phyloP scores from a whole-genome alignment of 208 protist species.

The Lotmaria passim region DNA sequence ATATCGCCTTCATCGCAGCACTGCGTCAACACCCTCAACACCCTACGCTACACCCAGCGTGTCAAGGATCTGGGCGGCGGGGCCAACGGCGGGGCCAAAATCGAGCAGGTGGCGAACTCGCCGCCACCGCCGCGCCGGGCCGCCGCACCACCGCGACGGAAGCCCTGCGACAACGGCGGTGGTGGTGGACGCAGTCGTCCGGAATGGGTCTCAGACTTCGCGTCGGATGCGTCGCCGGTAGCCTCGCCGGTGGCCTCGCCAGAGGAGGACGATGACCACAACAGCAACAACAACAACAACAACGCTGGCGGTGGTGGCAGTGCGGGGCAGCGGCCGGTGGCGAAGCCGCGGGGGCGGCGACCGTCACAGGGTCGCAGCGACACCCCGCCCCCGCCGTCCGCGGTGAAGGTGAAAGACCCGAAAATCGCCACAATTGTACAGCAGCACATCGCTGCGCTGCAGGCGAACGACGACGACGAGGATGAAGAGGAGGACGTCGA shows the following conservation, averaged over 20 bases:
- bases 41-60: slow-evolving; percentile 97
- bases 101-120: slow-evolving; percentile 50
- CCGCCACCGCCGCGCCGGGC: slow-evolving; percentile 26
- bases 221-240: slow-evolving; percentile 28
- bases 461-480: slow-evolving; percentile 54
- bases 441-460: slow-evolving; percentile 82
- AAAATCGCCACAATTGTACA: slow-evolving; percentile 91
- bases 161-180: slow-evolving; percentile 50
- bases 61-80: slow-evolving; percentile 93
- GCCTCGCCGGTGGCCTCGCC: slow-evolving; percentile 12
- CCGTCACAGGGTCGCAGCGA: slow-evolving; percentile 22
- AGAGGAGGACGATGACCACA: slow-evolving; percentile 15
- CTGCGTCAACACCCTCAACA: slow-evolving; percentile 98
- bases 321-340: slow-evolving; percentile 9
- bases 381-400: slow-evolving; percentile 18
- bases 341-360: slow-evolving; percentile 24
- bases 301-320: neutral
- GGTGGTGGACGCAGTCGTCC: slow-evolving; percentile 53
- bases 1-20: slow-evolving; percentile 89
- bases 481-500: slow-evolving; percentile 69
- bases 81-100: slow-evolving; percentile 41
- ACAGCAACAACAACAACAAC: slow-evolving; percentile 13
- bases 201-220: slow-evolving; percentile 84
- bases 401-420: slow-evolving; percentile 73
- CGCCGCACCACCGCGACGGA: slow-evolving; percentile 21